These are phyloP conservation scores for Achaetomiella virescens DNA, from an alignment of 495 filamentous ascomycete genomes.

Conservation along the genomic window DNA sequence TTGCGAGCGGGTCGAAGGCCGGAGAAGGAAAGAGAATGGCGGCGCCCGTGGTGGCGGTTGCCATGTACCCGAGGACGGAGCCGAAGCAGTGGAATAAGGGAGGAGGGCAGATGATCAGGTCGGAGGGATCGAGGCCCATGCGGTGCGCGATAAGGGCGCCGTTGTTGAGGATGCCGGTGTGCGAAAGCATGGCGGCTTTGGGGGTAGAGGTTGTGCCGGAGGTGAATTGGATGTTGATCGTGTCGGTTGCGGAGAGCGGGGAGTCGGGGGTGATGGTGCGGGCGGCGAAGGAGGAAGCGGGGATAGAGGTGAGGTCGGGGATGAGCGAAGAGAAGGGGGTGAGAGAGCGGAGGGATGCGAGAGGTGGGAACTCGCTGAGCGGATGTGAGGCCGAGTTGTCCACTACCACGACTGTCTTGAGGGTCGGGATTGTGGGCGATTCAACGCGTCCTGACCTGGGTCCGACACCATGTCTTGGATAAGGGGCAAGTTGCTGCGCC, in stretches of 20 bases:
- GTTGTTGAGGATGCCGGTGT: conserved; percentile 81
- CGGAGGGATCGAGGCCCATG: conserved; percentile 55
- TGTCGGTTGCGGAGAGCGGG: conserved; percentile 58
- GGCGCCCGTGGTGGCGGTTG: conserved; percentile 80
- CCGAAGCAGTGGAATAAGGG: conserved; percentile 83
- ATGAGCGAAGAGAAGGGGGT: conserved; percentile 53
- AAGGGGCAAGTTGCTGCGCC: conserved; percentile 66
- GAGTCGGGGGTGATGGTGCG: conserved; percentile 38
- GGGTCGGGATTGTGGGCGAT: conserved; percentile 60
- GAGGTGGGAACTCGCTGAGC: conserved; percentile 23
- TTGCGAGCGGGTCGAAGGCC: conserved; percentile 73
- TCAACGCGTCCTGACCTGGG: conserved; percentile 41
- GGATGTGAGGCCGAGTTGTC: conserved; percentile 65
- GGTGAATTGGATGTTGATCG: conserved; percentile 95
- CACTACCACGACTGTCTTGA: conserved; percentile 66
- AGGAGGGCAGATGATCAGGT: conserved; percentile 63
- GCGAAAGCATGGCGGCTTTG: conserved; percentile 86
- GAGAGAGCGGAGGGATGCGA: conserved; percentile 22
- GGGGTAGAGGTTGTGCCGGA: conserved; percentile 85
- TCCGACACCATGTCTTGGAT: conserved; percentile 60
- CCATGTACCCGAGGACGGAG: conserved; percentile 86
- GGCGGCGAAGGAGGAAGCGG: conserved; percentile 26
- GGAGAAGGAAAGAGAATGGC: conserved; percentile 81
- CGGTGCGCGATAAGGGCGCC: conserved; percentile 63
- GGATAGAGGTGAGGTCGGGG: conserved; percentile 16